Conservation (phyloP, 1,284 basidiomycete genomes). For the Baeospora myosura region DNA sequence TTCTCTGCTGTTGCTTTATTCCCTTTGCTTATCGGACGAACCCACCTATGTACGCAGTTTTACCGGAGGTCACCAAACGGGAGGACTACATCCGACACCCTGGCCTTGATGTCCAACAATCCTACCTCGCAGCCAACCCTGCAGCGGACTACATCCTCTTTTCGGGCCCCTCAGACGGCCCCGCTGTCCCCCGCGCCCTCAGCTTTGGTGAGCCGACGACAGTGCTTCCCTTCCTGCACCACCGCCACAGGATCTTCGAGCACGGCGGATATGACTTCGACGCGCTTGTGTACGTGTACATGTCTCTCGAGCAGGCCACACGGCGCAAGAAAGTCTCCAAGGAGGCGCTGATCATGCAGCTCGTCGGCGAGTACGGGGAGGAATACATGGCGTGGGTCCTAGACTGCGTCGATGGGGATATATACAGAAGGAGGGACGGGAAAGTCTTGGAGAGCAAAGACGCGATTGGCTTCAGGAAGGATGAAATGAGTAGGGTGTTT, state of each 20-base stretch:
- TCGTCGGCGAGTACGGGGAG: constrained; percentile 9
- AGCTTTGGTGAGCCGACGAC: constrained; percentile 4
- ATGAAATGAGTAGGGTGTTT: background rate
- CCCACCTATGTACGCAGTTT: background rate
- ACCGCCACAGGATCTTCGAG: constrained; percentile 11
- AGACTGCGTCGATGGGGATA: constrained; percentile 7
- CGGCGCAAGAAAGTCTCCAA: constrained; percentile 9
- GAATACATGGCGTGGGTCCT: constrained; percentile 7
- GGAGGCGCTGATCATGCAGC: constrained; percentile 10
- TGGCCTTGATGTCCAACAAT: constrained; percentile 9
- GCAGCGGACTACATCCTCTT: constrained; percentile 13
- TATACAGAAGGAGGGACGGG: constrained; percentile 9
- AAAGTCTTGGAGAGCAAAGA: constrained; percentile 4
- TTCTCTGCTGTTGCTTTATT: background rate
- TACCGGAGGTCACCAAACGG: background rate
- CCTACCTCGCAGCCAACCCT: constrained; percentile 5
- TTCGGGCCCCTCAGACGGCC: constrained; percentile 7
- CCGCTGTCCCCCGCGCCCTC: constrained; percentile 8
- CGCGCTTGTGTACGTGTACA: constrained; percentile 13
- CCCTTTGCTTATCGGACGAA: background rate
- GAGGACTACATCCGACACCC: constrained; percentile 8
- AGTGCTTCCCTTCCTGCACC: constrained; percentile 7
- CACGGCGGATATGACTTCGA: constrained; percentile 12
- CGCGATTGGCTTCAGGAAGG: constrained; percentile 7
- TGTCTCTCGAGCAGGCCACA: constrained; percentile 11